Evolutionary conservation across 768 basidiomycete genomes (phyloP), one percentile per base, ranked within the genome.

Genomic region (Russula abietina): DNA sequence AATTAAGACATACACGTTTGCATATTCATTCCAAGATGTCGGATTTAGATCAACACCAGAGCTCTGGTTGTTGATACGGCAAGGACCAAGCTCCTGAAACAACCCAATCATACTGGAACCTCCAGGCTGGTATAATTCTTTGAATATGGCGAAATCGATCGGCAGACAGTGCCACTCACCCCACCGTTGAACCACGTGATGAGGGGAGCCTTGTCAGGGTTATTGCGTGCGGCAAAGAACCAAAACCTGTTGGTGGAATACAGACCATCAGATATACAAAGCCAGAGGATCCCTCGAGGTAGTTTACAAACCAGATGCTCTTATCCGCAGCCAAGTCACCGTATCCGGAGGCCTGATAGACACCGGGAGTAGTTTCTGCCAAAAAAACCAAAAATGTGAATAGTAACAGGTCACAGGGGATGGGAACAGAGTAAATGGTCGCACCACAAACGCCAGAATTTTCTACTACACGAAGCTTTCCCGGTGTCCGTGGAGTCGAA

Each of bases 181-280:
- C 75, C 76, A 26, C 85, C 85, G 70, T 87, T 86, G 62, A 87
- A 81, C 86, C 85, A 87, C 11, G 86, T 75, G 26, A 81, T 76
- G 19, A 88, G 28, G 28, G 28, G 28, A 30, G 28, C 28, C 3
- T 30, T 30, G 28, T 30, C 28, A 30, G 28, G 28, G 28, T 30
- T 30, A 2, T 30, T 5, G 28, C 28, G 28, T 30, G 28, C 28
- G 28, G 28, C 28, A 30, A 87, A 87, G 74, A 83, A 87, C 83
- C 84, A 86, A 73, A 86, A 87, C 81, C 84, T 85, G 56, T 49
- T 10, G 24, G 26, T 10, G 7, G 56, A 11, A 30, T n/a, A n/a
- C n/a, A n/a, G n/a, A n/a, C n/a, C n/a, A n/a, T 2, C 28, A 30
- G 28, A 30, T 30, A 36, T 55, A 2, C 28, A 30, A 2, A 30